Percentiles rank a stretch among this genome's conserved stretches.
Conservation (phyloP, 768 basidiomycete species). For the Serendipita vermifera region DNA sequence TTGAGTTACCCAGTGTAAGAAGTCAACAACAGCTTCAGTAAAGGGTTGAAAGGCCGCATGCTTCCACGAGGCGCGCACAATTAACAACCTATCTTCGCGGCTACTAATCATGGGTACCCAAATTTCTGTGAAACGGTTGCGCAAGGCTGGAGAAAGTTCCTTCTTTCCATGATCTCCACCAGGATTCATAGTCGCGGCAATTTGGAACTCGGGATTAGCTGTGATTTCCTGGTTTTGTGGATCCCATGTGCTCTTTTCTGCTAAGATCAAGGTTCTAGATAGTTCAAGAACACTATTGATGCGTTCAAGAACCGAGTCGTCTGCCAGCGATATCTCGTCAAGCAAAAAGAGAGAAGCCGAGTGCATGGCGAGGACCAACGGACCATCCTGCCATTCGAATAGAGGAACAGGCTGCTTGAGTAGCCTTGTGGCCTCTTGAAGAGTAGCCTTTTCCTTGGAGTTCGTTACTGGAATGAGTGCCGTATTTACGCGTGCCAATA, state of each 20-base stretch:
- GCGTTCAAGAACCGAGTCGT: conserved; percentile 94
- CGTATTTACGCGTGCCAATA: conserved; percentile 21
- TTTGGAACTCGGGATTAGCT: conserved; percentile 62
- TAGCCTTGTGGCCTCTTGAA: conserved; percentile 33
- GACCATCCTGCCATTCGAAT: conserved; percentile 96
- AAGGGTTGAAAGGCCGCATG: conserved; percentile 38
- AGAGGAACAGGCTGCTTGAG: conserved; percentile 51
- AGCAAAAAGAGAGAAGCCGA: conserved; percentile 74
- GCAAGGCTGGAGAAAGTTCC: conserved; percentile 88
- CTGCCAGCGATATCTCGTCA: conserved; percentile 94
- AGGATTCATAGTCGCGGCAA: conserved; percentile 98
- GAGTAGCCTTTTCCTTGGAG: conserved; percentile 7
- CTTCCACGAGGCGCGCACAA: conserved; percentile 60
- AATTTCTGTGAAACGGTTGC: conserved; percentile 97
- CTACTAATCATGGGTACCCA: conserved; percentile 86
- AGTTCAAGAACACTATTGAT: conserved; percentile 97
- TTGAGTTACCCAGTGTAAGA: conserved; percentile 63
- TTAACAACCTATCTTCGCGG: conserved; percentile 59
- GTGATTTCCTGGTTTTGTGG: conserved; percentile 51
- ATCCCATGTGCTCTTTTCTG: conserved; percentile 76
- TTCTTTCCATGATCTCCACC: conserved; percentile 99
- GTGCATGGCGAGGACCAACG: conserved; percentile 87
- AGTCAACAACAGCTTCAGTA: conserved; percentile 56
- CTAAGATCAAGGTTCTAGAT: conserved; percentile 73
- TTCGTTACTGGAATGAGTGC: conserved; percentile 18